phyloP scores from a whole-genome alignment of 2,329 filamentous ascomycete species.

The Neopestalotiopsis rosae region DNA sequence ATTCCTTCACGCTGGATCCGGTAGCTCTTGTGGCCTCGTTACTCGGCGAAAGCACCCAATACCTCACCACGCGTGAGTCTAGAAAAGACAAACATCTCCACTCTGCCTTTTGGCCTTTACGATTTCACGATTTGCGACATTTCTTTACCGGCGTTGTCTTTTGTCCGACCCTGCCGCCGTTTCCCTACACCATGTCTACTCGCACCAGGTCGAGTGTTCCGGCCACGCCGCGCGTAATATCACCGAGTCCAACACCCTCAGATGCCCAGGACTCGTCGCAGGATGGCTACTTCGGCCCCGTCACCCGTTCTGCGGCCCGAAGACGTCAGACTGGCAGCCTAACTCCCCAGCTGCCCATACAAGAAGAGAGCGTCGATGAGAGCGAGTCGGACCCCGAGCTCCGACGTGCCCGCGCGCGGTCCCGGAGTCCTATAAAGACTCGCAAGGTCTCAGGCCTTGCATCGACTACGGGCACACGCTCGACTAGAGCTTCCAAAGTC shows the following conservation, averaged over 20 bases:
- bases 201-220: conserved; percentile 65
- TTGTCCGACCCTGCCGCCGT: conserved; percentile 64
- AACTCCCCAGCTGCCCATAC: conserved; percentile 62
- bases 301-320: conserved; percentile 76
- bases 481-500: conserved; percentile 12
- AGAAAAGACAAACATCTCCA: conserved; percentile 58
- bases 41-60: conserved; percentile 35
- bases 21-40: conserved; percentile 47
- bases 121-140: conserved; percentile 52
- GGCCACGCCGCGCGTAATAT: conserved; percentile 84
- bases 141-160: conserved; percentile 62
- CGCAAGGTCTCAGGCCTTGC: conserved; percentile 60
- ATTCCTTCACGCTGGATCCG: conserved; percentile 62
- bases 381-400: conserved; percentile 53
- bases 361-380: conserved; percentile 58
- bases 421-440: conserved; percentile 68
- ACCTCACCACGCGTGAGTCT: conserved; percentile 42
- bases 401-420: conserved; percentile 71
- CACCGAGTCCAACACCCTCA: conserved; percentile 80
- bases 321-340: conserved; percentile 51
- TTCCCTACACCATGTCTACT: conserved; percentile 59
- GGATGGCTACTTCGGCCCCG: conserved; percentile 71
- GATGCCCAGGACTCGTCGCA: conserved; percentile 58
- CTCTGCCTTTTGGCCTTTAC: conserved; percentile 53
- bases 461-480: conserved; percentile 45